Conservation (phyloP, 805 yeast species). For the Nakazawaea anatomiae region DNA sequence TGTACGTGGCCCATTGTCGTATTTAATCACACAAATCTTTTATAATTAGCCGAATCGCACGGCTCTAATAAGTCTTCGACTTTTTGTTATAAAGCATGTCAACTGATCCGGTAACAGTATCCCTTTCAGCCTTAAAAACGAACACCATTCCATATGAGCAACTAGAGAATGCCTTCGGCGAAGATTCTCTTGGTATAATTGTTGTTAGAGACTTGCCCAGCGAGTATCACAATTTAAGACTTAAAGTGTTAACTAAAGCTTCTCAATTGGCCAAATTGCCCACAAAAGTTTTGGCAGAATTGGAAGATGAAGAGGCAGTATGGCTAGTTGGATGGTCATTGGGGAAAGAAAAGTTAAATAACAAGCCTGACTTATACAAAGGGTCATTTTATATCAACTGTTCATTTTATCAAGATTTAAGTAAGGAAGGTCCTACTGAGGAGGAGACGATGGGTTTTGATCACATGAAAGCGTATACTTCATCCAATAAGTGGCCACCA, state of each 20-base stretch:
- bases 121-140: constrained; percentile 22
- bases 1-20: too few species aligned
- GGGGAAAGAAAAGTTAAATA: constrained; percentile 44
- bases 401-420: constrained; percentile 39
- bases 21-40: too few species aligned
- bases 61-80: too few species aligned
- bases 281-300: constrained; percentile 21
- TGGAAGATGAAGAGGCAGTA: constrained; percentile 43
- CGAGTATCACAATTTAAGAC: constrained; percentile 31
- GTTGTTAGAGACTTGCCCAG: constrained; percentile 38
- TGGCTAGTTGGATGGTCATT: constrained; percentile 61
- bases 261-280: constrained; percentile 36
- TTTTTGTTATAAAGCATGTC: neutral
- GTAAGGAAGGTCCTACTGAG: constrained; percentile 39
- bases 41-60: too few species aligned
- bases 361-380: constrained; percentile 40
- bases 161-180: constrained; percentile 46
- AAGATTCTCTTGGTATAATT: constrained; percentile 49
- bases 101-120: constrained; percentile 24
- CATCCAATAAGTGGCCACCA: constrained; percentile 49
- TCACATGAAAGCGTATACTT: constrained; percentile 37
- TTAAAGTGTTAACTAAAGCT: constrained; percentile 35
- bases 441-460: constrained; percentile 26
- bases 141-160: constrained; percentile 24
- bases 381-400: constrained; percentile 59